Evolutionary conservation across 225 moss, liverwort and hornwort species (phyloP).

Genomic region (Neckera pumila): DNA sequence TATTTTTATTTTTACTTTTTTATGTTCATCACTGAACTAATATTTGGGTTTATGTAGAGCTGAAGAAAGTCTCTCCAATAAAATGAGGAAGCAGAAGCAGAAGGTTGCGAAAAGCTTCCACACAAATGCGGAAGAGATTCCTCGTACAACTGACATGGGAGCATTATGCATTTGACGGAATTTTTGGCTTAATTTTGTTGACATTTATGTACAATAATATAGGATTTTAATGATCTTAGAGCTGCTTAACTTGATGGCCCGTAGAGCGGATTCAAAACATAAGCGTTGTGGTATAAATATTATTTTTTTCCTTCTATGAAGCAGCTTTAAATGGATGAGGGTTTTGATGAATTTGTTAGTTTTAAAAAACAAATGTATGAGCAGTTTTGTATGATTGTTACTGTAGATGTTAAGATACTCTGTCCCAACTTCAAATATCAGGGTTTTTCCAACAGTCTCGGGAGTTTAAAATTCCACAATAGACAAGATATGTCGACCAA

Average conservation of each 20-base stretch:
- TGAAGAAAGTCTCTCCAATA: slow-evolving; percentile 33
- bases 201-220: neutral
- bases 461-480: accelerated
- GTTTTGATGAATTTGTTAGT: neutral
- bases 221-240: neutral
- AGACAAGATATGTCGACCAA: neutral
- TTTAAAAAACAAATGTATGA: neutral
- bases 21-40: neutral
- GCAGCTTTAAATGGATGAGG: neutral
- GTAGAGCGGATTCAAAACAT: neutral
- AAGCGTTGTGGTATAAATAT: neutral
- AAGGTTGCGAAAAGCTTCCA: slow-evolving; percentile 16
- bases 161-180: slow-evolving; percentile 36
- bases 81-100: slow-evolving; percentile 32
- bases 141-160: slow-evolving; percentile 36
- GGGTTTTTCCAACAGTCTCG: neutral
- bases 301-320: neutral
- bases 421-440: neutral
- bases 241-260: neutral
- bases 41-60: slow-evolving; percentile 15
- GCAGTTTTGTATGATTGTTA: too few species aligned
- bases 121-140: neutral
- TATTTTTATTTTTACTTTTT: neutral
- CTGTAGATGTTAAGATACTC: neutral
- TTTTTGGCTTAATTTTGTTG: neutral